Evolutionary conservation across 345 rosid genomes (phyloP).

Genomic region (Salix suchowensis): DNA sequence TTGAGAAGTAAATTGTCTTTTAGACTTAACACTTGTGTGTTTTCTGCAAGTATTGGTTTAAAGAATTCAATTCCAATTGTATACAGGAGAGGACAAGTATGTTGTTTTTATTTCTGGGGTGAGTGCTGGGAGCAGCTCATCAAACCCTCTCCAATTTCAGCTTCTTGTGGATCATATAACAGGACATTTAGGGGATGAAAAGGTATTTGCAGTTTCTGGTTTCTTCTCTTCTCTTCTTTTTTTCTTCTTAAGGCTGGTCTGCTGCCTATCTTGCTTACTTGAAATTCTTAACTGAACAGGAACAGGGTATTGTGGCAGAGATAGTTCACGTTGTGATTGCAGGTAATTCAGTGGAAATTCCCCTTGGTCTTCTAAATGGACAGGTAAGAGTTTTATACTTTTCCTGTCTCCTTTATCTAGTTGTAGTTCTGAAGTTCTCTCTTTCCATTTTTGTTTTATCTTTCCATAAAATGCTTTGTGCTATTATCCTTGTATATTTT

Average conservation of each 20-base stretch:
- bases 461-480: background rate
- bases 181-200: conserved; percentile 83
- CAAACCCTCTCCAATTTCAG: conserved; percentile 84
- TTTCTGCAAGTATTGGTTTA: conserved; percentile 14
- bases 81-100: conserved; percentile 76
- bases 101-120: conserved; percentile 84
- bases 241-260: conserved; percentile 13
- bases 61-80: conserved; percentile 15
- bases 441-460: background rate
- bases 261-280: conserved; percentile 6
- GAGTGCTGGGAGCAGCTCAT: conserved; percentile 55
- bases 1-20: background rate
- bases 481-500: background rate
- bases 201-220: conserved; percentile 43
- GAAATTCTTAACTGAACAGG: conserved; percentile 40
- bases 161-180: conserved; percentile 95
- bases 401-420: background rate
- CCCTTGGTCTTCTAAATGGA: conserved; percentile 59
- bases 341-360: conserved; percentile 87
- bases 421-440: background rate
- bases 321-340: conserved; percentile 88
- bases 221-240: background rate
- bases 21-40: conserved; percentile 1
- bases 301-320: conserved; percentile 66
- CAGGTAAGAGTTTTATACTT: conserved; percentile 42